These are phyloP conservation scores for Lyophyllum decastes DNA, from an alignment of 768 basidiomycete species.

Conservation along the genomic window DNA sequence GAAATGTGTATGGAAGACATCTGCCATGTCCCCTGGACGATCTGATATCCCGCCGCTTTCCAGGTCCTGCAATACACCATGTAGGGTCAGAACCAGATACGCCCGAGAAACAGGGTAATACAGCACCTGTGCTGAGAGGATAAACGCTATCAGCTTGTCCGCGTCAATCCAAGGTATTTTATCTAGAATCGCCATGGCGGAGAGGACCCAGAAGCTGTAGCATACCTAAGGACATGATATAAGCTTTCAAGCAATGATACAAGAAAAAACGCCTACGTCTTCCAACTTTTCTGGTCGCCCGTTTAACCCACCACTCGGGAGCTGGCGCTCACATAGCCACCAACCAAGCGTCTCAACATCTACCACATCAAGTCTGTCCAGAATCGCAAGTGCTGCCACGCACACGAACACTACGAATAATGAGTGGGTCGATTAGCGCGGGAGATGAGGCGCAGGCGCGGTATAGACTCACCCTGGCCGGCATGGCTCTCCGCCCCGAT, in stretches of 20 bases:
- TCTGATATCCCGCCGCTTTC: slow-evolving; percentile 95
- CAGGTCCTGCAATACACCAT: slow-evolving; percentile 57
- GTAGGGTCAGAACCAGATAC: background rate
- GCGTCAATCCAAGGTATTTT: slow-evolving; percentile 88
- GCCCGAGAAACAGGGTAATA: background rate
- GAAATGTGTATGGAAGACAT: slow-evolving; percentile 97
- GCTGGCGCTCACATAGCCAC: slow-evolving; percentile 94
- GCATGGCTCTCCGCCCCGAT: slow-evolving; percentile 93
- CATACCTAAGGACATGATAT: slow-evolving; percentile 64
- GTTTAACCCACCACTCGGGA: slow-evolving; percentile 92
- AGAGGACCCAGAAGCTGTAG: slow-evolving; percentile 97
- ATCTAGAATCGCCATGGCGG: slow-evolving; percentile 80
- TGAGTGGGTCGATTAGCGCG: background rate
- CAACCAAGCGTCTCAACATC: slow-evolving; percentile 81
- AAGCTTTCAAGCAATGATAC: background rate
- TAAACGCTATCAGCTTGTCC: slow-evolving; percentile 76
- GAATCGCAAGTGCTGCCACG: slow-evolving; percentile 82
- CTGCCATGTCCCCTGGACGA: slow-evolving; percentile 88
- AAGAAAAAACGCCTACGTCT: slow-evolving; percentile 61
- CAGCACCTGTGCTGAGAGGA: slow-evolving; percentile 81
- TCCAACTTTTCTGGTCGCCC: slow-evolving; percentile 98
- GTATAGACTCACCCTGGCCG: slow-evolving; percentile 64
- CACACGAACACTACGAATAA: slow-evolving; percentile 78
- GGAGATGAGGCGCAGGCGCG: background rate
- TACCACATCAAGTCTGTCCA: slow-evolving; percentile 78